These are phyloP conservation scores for Trichomonas vaginalis DNA, from an alignment of 208 protist species.

Conservation along the genomic window DNA sequence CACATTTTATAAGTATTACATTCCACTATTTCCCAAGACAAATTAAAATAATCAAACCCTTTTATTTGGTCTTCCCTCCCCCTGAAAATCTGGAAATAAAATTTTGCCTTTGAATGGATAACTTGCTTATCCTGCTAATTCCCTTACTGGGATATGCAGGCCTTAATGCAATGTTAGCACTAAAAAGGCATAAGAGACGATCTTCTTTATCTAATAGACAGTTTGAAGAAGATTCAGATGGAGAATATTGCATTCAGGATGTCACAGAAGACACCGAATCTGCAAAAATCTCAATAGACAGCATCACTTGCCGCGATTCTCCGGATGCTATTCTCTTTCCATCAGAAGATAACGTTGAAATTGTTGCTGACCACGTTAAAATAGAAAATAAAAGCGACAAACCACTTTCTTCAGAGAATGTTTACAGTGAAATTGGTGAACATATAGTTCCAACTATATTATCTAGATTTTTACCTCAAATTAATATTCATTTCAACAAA, in stretches of 20 bases:
- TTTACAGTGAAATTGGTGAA: neutral
- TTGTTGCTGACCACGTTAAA: neutral
- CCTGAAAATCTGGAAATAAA: too few species aligned
- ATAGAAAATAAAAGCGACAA: neutral
- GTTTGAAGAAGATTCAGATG: neutral
- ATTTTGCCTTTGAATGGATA: neutral
- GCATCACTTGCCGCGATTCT: neutral
- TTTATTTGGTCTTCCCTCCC: too few species aligned
- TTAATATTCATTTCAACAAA: neutral
- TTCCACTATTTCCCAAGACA: too few species aligned
- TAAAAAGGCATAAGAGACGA: neutral
- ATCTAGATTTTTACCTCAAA: neutral
- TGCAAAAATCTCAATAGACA: neutral
- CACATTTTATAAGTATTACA: too few species aligned
- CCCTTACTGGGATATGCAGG: neutral
- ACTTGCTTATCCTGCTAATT: neutral
- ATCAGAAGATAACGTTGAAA: neutral
- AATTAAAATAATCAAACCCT: too few species aligned
- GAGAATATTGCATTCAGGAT: neutral
- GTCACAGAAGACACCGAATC: neutral
- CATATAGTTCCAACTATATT: neutral
- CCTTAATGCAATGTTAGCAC: neutral
- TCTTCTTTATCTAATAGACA: neutral
- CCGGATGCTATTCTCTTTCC: neutral
- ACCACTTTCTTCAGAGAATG: neutral